These are phyloP conservation scores for Bipolaris cookei DNA, from an alignment of 2,329 filamentous ascomycete species.

Conservation along the genomic window DNA sequence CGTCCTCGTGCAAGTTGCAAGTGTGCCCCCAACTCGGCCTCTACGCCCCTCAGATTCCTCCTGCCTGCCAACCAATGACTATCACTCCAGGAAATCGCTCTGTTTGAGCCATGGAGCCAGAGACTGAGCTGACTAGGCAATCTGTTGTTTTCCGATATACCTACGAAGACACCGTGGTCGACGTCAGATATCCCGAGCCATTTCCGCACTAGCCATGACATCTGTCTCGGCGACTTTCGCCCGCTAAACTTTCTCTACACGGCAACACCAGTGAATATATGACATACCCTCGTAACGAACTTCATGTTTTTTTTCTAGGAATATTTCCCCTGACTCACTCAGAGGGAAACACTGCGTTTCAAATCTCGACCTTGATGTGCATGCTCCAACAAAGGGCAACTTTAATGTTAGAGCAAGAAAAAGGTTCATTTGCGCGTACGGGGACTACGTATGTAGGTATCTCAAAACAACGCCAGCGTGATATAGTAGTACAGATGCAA, in stretches of 20 bases:
- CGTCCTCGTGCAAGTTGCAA: neutral
- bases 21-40: neutral
- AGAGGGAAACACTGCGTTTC: neutral
- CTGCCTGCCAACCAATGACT: neutral
- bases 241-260: slow-evolving; percentile 22
- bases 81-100: neutral
- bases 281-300: slow-evolving; percentile 1
- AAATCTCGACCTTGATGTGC: neutral
- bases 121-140: neutral
- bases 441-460: slow-evolving; percentile 18
- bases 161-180: neutral
- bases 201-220: slow-evolving; percentile 7
- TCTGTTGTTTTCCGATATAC: neutral
- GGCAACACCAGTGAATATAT: slow-evolving; percentile 11
- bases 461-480: slow-evolving; percentile 16
- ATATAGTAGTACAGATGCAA: slow-evolving; percentile 17
- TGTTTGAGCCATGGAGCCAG: neutral
- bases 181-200: slow-evolving; percentile 7
- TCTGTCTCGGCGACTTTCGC: slow-evolving; percentile 13
- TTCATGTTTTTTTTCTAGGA: slow-evolving; percentile 2
- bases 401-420: neutral
- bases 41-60: neutral
- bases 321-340: slow-evolving; percentile 1
- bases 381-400: neutral
- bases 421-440: neutral